These are phyloP conservation scores for Wallacemonas collosoma DNA, from an alignment of 208 protist species.

Conservation along the genomic window DNA sequence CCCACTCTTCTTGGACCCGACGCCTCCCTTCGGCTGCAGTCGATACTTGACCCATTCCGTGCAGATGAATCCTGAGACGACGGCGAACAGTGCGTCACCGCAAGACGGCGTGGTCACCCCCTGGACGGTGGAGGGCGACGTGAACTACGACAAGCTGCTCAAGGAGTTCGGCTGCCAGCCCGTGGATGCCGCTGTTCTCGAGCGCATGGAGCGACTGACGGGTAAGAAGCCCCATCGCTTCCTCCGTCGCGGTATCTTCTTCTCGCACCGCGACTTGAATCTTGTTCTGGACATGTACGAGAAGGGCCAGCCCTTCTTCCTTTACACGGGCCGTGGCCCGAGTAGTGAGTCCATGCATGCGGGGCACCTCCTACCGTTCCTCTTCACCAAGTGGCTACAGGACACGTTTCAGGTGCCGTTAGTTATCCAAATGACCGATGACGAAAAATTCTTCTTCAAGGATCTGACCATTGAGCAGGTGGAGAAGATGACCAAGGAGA, in stretches of 20 bases:
- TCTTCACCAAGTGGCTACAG: constrained; percentile 99
- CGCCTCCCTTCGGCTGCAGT: neutral
- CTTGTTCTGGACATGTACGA: constrained; percentile 97
- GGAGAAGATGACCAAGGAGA: constrained; percentile 94
- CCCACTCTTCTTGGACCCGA: neutral
- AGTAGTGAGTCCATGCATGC: constrained; percentile 98
- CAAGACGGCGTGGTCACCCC: constrained; percentile 79
- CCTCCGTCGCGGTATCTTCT: constrained; percentile 96
- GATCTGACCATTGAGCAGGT: constrained; percentile 94
- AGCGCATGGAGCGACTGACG: constrained; percentile 87
- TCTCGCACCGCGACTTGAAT: constrained; percentile 98
- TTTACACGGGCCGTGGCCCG: constrained; percentile 99
- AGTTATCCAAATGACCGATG: constrained; percentile 99
- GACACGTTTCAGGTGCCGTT: constrained; percentile 99
- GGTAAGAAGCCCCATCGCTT: constrained; percentile 88
- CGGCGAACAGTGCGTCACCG: neutral
- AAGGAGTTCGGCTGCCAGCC: constrained; percentile 88
- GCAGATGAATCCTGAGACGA: neutral
- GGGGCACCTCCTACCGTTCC: constrained; percentile 99
- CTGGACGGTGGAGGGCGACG: constrained; percentile 92
- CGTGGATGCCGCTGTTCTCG: constrained; percentile 85
- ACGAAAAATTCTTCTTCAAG: constrained; percentile 99
- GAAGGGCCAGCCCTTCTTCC: constrained; percentile 97
- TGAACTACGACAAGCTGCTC: constrained; percentile 95
- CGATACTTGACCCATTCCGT: neutral